Evolutionary conservation across 305 asterid genomes (phyloP).

Genomic region (Lippia alba): DNA sequence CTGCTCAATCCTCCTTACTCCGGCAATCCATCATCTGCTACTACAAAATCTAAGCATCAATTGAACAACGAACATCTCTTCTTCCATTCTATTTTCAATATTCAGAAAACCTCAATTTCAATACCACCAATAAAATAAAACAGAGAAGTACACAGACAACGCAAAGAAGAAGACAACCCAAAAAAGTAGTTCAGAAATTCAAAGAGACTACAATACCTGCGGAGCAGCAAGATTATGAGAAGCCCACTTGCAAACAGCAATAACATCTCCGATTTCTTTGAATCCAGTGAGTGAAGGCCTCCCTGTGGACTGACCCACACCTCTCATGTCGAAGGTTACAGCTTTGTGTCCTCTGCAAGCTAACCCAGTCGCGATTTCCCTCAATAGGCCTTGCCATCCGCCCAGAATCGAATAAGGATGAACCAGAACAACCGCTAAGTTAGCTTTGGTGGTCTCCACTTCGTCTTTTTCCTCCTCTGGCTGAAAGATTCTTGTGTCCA

Average conservation of each 20-base stretch:
- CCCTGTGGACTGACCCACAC: slow-evolving; percentile 59
- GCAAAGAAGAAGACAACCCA: neutral
- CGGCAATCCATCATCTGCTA: neutral
- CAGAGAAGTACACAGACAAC: neutral
- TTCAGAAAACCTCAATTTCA: neutral
- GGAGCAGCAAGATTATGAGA: slow-evolving; percentile 42
- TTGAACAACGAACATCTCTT: too few species aligned
- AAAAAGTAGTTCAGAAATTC: neutral
- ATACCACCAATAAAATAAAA: neutral
- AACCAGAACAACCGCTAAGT: slow-evolving; percentile 47
- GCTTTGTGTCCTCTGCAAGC: slow-evolving; percentile 53
- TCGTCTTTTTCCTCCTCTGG: slow-evolving; percentile 29
- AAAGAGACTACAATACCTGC: slow-evolving; percentile 47
- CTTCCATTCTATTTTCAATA: neutral
- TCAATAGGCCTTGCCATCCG: slow-evolving; percentile 52
- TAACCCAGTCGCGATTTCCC: slow-evolving; percentile 53
- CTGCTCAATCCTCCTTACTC: too few species aligned
- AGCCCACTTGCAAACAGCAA: slow-evolving; percentile 62
- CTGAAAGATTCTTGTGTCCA: slow-evolving; percentile 46
- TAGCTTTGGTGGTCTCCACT: neutral
- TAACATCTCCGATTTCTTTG: slow-evolving; percentile 49
- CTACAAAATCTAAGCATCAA: slow-evolving; percentile 5
- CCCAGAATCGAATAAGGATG: slow-evolving; percentile 64
- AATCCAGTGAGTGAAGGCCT: slow-evolving; percentile 54
- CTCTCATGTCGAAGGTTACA: slow-evolving; percentile 67